Evolutionary conservation across 2,329 filamentous ascomycete genomes (phyloP), one percentile per base, ranked within the genome.

Genomic region (Sclerotinia borealis): DNA sequence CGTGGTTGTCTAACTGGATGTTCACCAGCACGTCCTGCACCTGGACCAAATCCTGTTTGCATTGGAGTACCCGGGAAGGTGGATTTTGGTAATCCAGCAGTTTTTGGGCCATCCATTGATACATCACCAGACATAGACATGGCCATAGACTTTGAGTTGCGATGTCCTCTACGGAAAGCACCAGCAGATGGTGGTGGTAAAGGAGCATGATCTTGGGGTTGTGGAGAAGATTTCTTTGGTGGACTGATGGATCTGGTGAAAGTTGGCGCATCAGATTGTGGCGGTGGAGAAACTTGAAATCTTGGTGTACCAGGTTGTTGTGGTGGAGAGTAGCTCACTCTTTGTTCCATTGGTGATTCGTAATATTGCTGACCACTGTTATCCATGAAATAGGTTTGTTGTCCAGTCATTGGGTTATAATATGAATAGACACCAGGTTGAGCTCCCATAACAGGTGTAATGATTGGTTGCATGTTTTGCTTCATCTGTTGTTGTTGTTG

Each of bases 1-100:
- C 92, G 91, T 59, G 95, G 95, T 77, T 99, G 95, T 64, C 95
- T 92, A 59, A 91, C 79, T 10, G 95, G 95, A 75, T 99, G 95
- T 78, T 98, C 95, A 69, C 95, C 95, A 73, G 92, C 92, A 74
- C 95, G 92, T 64, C 83, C 91, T 76, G 97, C 93, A 61, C 95
- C 95, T 63, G 95, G 95, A 52, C 92, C 95, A 73, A 98, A 98
- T 8, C 68, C 70, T 88, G 69, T 89, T 66, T 92, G 92, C 43
- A 88, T 92, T 1, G 92, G 92, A 8, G 92, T 93, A 43, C 86
- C 80, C 7, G 93, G 92, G 75, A 96, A 90, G 43, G 85, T 85
- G 43, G 91, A 90, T 80, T 92, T 95, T 63, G 91, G 91, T 0
- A 84, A 59, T 56, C 83, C 90, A 45, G 85, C 80, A 31, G 85